A percentile compares a stretch with the other conserved stretches of the same genome.
Evolutionary conservation across 495 filamentous ascomycete genomes (phyloP).

Genomic region (Penicilliopsis zonata): DNA sequence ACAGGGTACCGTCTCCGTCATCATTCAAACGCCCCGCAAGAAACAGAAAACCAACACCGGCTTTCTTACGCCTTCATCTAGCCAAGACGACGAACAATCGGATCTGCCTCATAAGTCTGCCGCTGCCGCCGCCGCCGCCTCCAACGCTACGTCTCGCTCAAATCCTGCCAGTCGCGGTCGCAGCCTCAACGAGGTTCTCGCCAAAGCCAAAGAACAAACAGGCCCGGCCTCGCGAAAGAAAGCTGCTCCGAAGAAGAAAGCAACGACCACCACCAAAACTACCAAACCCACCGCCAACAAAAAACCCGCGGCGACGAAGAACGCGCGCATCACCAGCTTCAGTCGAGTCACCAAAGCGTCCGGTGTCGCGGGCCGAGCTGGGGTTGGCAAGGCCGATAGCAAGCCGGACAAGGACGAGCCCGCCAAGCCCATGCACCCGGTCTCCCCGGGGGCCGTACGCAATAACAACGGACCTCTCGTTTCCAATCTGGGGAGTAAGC

Average conservation of each 20-base stretch:
- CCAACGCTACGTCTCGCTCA: slow-evolving; percentile 6
- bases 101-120: slow-evolving; percentile 12
- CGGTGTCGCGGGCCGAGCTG: slow-evolving; percentile 7
- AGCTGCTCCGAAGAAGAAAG: slow-evolving; percentile 14
- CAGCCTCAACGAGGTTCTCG: slow-evolving; percentile 14
- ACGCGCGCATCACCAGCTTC: slow-evolving; percentile 23
- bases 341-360: slow-evolving; percentile 28
- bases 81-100: slow-evolving; percentile 26
- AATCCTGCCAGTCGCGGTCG: slow-evolving; percentile 21
- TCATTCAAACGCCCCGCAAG: slow-evolving; percentile 30
- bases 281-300: slow-evolving; percentile 10
- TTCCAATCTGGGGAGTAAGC: slow-evolving; percentile 12
- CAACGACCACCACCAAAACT: slow-evolving; percentile 7
- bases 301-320: slow-evolving; percentile 13
- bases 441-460: slow-evolving; percentile 25
- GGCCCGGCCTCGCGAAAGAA: too few relatives aligned
- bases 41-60: slow-evolving; percentile 23
- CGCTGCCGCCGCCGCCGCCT: slow-evolving; percentile 5
- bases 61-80: slow-evolving; percentile 54
- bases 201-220: slow-evolving; percentile 14
- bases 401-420: slow-evolving; percentile 15
- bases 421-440: slow-evolving; percentile 24
- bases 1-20: slow-evolving; percentile 21
- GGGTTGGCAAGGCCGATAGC: slow-evolving; percentile 6
- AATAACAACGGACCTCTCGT: slow-evolving; percentile 28